Evolutionary conservation across 1,284 basidiomycete genomes (phyloP), one percentile per base, ranked within the genome.

Genomic region (Agroathelia rolfsii): DNA sequence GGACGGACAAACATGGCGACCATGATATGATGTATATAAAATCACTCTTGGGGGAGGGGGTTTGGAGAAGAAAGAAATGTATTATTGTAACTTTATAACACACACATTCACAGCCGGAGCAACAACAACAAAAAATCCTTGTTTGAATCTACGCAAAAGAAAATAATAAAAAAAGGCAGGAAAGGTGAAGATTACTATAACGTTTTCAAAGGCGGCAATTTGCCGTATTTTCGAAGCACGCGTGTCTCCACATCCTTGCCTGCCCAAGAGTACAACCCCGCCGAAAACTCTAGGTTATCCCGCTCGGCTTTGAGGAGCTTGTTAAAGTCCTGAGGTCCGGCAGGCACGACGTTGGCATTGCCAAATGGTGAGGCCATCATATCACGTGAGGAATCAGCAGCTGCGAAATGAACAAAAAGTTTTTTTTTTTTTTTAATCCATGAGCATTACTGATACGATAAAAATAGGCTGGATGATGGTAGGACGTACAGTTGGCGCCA

Each of bases 251-350:
- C 67, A 34, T 81, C 84, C 23, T 78, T 68, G 7, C 81, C 85
- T 13, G 74, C 69, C 86, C 87, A 94, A 21, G 61, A 60, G 53
- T 93, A 89, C 44, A 84, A 54, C 17, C 86, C 85, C 48, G 89
- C 84, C 1, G 87, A 76, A 48, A 98, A 80, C 44, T 90, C 83
- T 16, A 99, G 72, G 57, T 96, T 96, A 56, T 97, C 94, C 41
- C 72, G 71, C 58, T 99, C 95, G 3, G 80, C 77, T 45, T 85
- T 85, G 69, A 93, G 94, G 28, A 97, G 55, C 55, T 97, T 97
- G 46, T 62, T 69, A 56, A 74, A 89, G 53, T 98, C 94, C 45
- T 89, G 84, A 25, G 76, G 71, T 31, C 68, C 72, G 2, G 70
- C 64, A 35, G 63, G 57, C 11, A 56, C 58, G 8, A 61, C 61